These are phyloP conservation scores for Rhynchosporium secalis DNA, from an alignment of 2,329 filamentous ascomycete species.

Conservation along the genomic window DNA sequence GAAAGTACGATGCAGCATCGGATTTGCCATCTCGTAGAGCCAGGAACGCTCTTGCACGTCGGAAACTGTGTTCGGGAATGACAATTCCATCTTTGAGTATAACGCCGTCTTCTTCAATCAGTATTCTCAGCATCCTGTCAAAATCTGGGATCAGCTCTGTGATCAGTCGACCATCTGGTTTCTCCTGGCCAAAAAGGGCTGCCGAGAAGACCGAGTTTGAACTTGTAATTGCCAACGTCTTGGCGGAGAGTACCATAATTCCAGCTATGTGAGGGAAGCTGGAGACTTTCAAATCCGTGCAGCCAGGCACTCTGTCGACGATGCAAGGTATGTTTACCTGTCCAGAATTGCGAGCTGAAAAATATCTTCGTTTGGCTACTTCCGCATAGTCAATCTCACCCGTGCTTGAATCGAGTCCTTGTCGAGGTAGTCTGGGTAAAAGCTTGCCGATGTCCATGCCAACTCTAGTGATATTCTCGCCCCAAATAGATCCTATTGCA, in stretches of 20 bases:
- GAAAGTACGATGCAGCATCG: constrained; percentile 75
- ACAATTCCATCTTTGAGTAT: constrained; percentile 90
- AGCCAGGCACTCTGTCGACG: constrained; percentile 69
- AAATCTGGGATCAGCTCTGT: constrained; percentile 83
- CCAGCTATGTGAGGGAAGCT: constrained; percentile 97
- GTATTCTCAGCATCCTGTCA: constrained; percentile 75
- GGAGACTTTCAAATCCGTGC: constrained; percentile 77
- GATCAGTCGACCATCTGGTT: constrained; percentile 77
- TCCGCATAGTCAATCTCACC: constrained; percentile 78
- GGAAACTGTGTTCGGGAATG: constrained; percentile 93
- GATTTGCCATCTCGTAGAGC: constrained; percentile 79
- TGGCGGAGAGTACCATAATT: constrained; percentile 87
- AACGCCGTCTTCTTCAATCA: constrained; percentile 85
- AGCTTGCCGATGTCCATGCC: constrained; percentile 77
- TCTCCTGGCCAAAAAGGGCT: constrained; percentile 85
- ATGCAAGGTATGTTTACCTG: constrained; percentile 82
- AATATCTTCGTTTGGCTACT: constrained; percentile 71
- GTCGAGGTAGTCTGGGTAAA: constrained; percentile 78
- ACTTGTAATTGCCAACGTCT: constrained; percentile 77
- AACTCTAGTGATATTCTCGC: constrained; percentile 62
- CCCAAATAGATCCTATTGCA: constrained; percentile 86
- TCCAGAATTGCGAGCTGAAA: constrained; percentile 78
- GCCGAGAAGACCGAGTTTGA: constrained; percentile 94
- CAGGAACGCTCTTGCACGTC: constrained; percentile 81
- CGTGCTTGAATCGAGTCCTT: constrained; percentile 67